These are phyloP conservation scores for Trichoderma oligosporum DNA, from an alignment of 2,329 filamentous ascomycete species.

Conservation along the genomic window DNA sequence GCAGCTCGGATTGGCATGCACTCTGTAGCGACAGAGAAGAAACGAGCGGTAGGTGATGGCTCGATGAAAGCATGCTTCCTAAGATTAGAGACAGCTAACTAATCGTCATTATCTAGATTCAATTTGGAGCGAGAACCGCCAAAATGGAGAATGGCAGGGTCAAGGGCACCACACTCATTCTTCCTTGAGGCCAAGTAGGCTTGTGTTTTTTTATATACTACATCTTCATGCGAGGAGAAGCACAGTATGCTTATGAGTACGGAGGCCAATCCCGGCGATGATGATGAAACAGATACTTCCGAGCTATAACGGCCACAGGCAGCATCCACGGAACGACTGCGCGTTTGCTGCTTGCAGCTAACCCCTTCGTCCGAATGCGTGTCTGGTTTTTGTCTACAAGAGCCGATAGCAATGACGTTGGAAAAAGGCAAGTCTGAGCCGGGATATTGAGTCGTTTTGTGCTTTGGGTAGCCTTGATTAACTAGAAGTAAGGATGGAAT, in stretches of 20 bases:
- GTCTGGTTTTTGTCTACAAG: conserved; percentile 10
- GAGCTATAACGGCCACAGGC: conserved; percentile 44
- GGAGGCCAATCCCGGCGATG: conserved; percentile 45
- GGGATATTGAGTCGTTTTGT: conserved; percentile 11
- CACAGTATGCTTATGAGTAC: neutral
- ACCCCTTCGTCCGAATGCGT: conserved; percentile 39
- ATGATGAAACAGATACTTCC: conserved; percentile 76
- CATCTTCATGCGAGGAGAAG: neutral
- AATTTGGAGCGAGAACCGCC: conserved; percentile 77
- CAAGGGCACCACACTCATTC: conserved; percentile 63
- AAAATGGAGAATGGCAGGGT: conserved; percentile 71
- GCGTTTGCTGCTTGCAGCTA: conserved; percentile 47
- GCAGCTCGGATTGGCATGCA: conserved; percentile 70
- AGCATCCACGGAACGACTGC: conserved; percentile 32
- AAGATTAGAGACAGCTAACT: neutral
- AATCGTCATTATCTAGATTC: conserved; percentile 52
- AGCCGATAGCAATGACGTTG: conserved; percentile 44
- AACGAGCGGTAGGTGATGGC: conserved; percentile 38
- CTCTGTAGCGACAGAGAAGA: conserved; percentile 78
- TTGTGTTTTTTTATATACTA: neutral
- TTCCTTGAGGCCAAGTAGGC: conserved; percentile 33
- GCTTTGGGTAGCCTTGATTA: neutral
- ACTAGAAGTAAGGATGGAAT: neutral
- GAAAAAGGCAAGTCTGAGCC: conserved; percentile 67
- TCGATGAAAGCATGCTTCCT: neutral